These are phyloP conservation scores for Selaginella tamariscina DNA, from an alignment of 75 land plant species.

Conservation along the genomic window DNA sequence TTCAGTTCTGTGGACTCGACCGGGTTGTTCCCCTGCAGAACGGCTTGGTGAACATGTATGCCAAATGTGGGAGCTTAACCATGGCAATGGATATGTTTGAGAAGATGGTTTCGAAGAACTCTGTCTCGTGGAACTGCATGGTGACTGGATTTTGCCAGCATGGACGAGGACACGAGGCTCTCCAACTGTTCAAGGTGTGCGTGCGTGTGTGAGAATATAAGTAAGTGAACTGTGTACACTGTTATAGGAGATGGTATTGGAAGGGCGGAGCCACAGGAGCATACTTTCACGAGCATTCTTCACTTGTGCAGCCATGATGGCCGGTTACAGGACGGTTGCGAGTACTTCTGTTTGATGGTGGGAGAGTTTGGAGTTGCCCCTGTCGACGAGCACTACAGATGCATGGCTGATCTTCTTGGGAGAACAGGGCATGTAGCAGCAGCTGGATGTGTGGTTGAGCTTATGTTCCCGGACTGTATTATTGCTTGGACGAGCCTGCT, in stretches of 20 bases:
- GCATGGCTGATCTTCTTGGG: background rate
- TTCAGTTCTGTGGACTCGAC: conserved; percentile 33
- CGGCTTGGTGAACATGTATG: conserved; percentile 42
- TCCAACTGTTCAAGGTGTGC: background rate
- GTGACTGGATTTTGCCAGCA: conserved; percentile 26
- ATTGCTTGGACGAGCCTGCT: background rate
- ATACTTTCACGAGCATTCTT: background rate
- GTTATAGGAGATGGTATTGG: background rate
- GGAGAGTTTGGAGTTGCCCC: background rate
- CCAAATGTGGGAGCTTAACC: conserved; percentile 37
- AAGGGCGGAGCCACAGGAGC: background rate
- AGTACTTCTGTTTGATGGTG: background rate
- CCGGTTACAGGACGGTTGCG: background rate
- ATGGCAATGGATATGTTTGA: conserved; percentile 33
- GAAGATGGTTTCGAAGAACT: conserved; percentile 15
- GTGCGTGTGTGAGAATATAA: too few relatives aligned
- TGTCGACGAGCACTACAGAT: background rate
- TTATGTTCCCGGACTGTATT: background rate
- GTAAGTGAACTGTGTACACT: too few relatives aligned
- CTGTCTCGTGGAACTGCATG: conserved; percentile 46
- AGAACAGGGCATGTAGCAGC: background rate
- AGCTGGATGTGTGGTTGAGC: background rate
- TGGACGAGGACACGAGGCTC: background rate
- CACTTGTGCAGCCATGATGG: background rate
- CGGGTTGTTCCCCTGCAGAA: conserved; percentile 33